These are phyloP conservation scores for Pestalotiopsis fici DNA, from an alignment of 2,329 filamentous ascomycete species.

Conservation along the genomic window DNA sequence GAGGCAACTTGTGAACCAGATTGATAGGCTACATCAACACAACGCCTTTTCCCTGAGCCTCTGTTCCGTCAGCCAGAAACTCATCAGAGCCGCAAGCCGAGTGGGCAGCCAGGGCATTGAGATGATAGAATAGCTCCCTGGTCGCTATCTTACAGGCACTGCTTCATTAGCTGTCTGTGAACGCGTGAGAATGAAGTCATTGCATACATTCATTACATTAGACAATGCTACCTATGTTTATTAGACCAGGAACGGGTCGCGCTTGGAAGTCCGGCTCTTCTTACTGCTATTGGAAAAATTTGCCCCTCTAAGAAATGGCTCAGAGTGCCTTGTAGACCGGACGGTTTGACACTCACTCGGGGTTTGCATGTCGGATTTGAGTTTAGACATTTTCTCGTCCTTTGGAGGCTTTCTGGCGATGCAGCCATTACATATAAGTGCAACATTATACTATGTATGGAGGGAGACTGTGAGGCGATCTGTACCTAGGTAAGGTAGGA, in stretches of 20 bases:
- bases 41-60: background rate
- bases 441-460: background rate
- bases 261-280: background rate
- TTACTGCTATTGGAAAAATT: background rate
- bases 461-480: background rate
- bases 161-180: background rate
- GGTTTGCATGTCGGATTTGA: background rate
- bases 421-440: background rate
- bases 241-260: slow-evolving; percentile 3
- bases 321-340: background rate
- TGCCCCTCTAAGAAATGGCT: background rate
- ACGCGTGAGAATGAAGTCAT: slow-evolving; percentile 1
- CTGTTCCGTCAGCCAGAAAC: background rate
- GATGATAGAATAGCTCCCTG: background rate
- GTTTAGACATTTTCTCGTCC: background rate
- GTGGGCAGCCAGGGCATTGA: background rate
- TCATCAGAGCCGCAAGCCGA: background rate
- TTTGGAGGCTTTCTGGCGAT: background rate
- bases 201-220: no score
- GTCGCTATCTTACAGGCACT: background rate
- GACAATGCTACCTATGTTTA: background rate
- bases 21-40: background rate
- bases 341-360: no score
- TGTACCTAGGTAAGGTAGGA: background rate
- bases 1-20: background rate